These are phyloP conservation scores for Sphenostylis stenocarpa DNA, from an alignment of 306 rosid species.

Conservation along the genomic window DNA sequence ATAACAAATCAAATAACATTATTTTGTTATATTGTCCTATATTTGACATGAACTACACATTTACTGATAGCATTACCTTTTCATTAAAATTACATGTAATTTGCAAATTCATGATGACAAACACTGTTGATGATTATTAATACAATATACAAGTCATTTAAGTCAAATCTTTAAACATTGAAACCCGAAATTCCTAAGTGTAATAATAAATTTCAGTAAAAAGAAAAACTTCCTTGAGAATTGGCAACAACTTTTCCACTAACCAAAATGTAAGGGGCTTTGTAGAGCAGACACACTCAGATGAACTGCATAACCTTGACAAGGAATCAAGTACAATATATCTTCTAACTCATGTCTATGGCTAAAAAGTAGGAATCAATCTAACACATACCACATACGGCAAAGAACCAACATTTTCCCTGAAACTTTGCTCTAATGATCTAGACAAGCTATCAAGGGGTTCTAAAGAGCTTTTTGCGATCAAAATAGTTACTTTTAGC, in stretches of 20 bases:
- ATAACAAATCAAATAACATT: too few species aligned
- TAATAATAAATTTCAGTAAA: background rate
- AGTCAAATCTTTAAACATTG: too few species aligned
- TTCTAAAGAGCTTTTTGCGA: background rate
- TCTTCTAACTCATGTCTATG: background rate
- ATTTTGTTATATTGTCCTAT: background rate
- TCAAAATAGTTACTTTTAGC: background rate
- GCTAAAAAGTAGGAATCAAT: background rate
- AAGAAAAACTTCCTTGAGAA: background rate
- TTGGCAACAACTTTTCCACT: background rate
- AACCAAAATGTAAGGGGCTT: background rate
- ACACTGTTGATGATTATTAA: too few species aligned
- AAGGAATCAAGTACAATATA: background rate
- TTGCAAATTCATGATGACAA: too few species aligned
- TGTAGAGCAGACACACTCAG: too few species aligned
- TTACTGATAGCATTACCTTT: background rate
- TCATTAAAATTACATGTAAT: background rate
- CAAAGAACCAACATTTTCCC: background rate
- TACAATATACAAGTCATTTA: too few species aligned
- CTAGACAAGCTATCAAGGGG: background rate
- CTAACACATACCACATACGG: background rate
- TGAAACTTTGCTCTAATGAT: background rate
- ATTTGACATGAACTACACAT: background rate
- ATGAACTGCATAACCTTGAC: background rate
- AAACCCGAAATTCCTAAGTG: too few species aligned